Evolutionary conservation across 148 eudicot genomes (phyloP), one percentile per base, ranked within the genome.

Genomic region (Diospyros kaki): DNA sequence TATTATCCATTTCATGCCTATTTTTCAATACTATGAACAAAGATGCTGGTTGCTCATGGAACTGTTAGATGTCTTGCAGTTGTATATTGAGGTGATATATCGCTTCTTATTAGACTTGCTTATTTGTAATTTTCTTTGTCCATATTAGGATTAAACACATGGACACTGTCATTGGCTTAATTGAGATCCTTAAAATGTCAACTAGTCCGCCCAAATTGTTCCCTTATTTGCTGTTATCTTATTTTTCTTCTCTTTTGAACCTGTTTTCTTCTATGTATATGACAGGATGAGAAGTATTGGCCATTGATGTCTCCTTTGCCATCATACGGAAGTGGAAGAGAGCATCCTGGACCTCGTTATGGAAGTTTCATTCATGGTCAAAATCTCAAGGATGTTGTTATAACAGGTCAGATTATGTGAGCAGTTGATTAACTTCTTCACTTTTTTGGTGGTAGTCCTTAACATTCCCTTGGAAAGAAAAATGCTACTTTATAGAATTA

Each of bases 301-400:
- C 89, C 91, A 17, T 76, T 94, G 72, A 89, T 94, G 98, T 96
- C 98, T 65, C 98, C 98, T 69, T 81, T 94, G 79, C 97, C 98
- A 38, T 94, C 98, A 15, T 94, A 94, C 76, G 97, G 97, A 39
- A 83, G 84, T 79, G 98, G 98, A 78, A 90, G 98, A 80, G 98
- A 94, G 84, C 86, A 76, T 72, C 91, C 89, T 51, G 98, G 98
- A 55, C 94, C 98, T 68, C 93, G 97, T 52, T 94, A 89, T 75
- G 97, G 98, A 77, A 94, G 98, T 78, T 85, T 94, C 77, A 92
- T 94, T 68, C 98, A 94, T 81, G 98, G 98, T 78, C 96, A 94
- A 73, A 90, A 94, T 82, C 90, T 94, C 66, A 86, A 78, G 85
- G 98, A 94, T 81, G 90, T 94, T 51, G 98, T 94, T 65, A 92